Evolutionary conservation across 805 yeast genomes (phyloP).

Genomic region (Barnettozyma sucrosica): DNA sequence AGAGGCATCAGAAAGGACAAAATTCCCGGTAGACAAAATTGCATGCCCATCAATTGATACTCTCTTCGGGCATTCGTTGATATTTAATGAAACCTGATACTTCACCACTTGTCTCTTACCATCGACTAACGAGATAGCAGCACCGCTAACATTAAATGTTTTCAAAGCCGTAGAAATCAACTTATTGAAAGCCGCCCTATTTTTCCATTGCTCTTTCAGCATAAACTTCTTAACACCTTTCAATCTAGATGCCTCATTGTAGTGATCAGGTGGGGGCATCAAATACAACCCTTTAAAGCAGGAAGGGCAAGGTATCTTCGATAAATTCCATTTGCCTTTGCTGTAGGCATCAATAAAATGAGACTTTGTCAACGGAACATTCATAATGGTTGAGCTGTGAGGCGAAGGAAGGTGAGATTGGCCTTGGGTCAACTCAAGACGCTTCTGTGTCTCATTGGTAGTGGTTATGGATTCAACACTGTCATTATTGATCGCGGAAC

Average conservation of each 20-base stretch:
- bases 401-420: slow-evolving; percentile 13
- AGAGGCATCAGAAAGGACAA: slow-evolving; percentile 53
- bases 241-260: slow-evolving; percentile 41
- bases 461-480: background rate
- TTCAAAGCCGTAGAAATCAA: slow-evolving; percentile 35
- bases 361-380: slow-evolving; percentile 40
- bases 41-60: slow-evolving; percentile 67
- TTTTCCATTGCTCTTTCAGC: slow-evolving; percentile 45
- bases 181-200: slow-evolving; percentile 33
- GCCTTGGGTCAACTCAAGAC: slow-evolving; percentile 2
- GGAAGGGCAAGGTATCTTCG: slow-evolving; percentile 50
- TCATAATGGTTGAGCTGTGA: slow-evolving; percentile 6
- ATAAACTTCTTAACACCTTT: slow-evolving; percentile 37
- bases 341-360: slow-evolving; percentile 53
- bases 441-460: background rate
- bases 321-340: slow-evolving; percentile 50
- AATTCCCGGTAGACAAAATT: slow-evolving; percentile 48
- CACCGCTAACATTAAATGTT: slow-evolving; percentile 43
- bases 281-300: slow-evolving; percentile 42
- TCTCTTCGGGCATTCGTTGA: slow-evolving; percentile 46
- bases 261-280: slow-evolving; percentile 55
- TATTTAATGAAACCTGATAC: slow-evolving; percentile 41
- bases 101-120: slow-evolving; percentile 43
- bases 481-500: background rate
- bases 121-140: slow-evolving; percentile 54